A percentile compares a stretch with the other conserved stretches of the same genome.
phyloP scores from a whole-genome alignment of 768 basidiomycete species.

The Chalciporus piperatus region DNA sequence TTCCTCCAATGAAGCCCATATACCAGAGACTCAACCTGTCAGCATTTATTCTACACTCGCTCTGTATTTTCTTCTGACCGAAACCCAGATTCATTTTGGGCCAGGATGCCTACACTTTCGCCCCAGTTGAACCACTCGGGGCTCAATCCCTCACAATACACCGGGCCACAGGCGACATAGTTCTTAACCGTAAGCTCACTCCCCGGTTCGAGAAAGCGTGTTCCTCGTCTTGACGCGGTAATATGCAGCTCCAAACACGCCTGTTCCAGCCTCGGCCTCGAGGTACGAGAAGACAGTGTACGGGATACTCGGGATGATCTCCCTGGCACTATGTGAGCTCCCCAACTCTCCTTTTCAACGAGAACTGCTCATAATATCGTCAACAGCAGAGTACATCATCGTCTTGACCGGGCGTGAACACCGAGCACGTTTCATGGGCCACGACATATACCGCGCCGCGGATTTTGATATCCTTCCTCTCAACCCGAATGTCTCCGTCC shows the following conservation, averaged over 20 bases:
- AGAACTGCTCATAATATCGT: background rate
- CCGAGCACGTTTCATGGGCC: slow-evolving; percentile 73
- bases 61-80: background rate
- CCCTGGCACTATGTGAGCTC: slow-evolving; percentile 67
- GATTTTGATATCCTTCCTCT: slow-evolving; percentile 92
- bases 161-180: slow-evolving; percentile 72
- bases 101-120: slow-evolving; percentile 75
- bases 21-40: slow-evolving; percentile 76
- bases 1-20: slow-evolving; percentile 55
- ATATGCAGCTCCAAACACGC: slow-evolving; percentile 49
- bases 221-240: background rate
- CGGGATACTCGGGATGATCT: slow-evolving; percentile 74
- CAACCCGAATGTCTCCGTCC: slow-evolving; percentile 62
- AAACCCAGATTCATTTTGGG: slow-evolving; percentile 58
- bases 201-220: background rate
- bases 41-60: slow-evolving; percentile 25
- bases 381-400: slow-evolving; percentile 87
- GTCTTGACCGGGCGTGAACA: slow-evolving; percentile 81
- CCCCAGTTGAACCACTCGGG: slow-evolving; percentile 58
- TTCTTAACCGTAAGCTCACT: slow-evolving; percentile 57
- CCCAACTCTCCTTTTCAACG: background rate
- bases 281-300: slow-evolving; percentile 66
- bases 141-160: slow-evolving; percentile 69
- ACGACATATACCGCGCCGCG: slow-evolving; percentile 85
- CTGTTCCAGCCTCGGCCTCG: slow-evolving; percentile 51